phyloP scores from a whole-genome alignment of 1,139 yeast species.

The Lodderomyces pseudojiufengensis region DNA sequence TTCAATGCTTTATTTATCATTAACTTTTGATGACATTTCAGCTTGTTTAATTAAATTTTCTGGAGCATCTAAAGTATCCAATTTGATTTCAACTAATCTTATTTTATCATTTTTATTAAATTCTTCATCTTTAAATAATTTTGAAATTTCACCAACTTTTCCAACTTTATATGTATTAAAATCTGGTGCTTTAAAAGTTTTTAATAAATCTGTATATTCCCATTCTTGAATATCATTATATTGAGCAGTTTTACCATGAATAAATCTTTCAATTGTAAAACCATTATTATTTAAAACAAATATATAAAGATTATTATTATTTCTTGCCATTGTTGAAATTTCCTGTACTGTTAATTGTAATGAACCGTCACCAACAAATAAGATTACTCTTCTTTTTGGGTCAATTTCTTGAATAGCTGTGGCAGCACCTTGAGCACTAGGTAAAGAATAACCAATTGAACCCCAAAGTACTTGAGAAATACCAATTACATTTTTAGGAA shows the following conservation, averaged over 20 bases:
- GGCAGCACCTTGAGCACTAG: conserved; percentile 82
- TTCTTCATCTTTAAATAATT: conserved; percentile 23
- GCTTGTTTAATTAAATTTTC: conserved; percentile 30
- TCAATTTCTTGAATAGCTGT: conserved; percentile 43
- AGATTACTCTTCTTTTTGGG: conserved; percentile 21
- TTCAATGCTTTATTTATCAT: conserved; percentile 4
- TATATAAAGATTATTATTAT: conserved; percentile 29
- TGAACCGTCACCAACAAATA: conserved; percentile 40
- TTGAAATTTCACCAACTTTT: conserved; percentile 25
- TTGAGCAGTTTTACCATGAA: conserved; percentile 33
- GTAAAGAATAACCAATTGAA: conserved; percentile 84
- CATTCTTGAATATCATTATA: conserved; percentile 40
- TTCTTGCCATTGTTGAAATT: conserved; percentile 36
- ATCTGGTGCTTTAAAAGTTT: conserved; percentile 28
- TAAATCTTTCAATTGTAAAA: conserved; percentile 38
- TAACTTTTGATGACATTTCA: conserved; percentile 49
- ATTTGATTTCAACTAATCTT: conserved; percentile 34
- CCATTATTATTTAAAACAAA: conserved; percentile 40
- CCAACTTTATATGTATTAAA: conserved; percentile 24
- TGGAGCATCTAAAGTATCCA: conserved; percentile 37
- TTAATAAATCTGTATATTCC: conserved; percentile 32
- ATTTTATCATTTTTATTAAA: conserved; percentile 30
- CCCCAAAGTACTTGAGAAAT: conserved; percentile 62
- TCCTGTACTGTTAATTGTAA: conserved; percentile 43
- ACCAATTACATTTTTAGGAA: conserved; percentile 34